phyloP scores from a whole-genome alignment of 2,329 filamentous ascomycete genomes.

The Colletotrichum eleusines region DNA sequence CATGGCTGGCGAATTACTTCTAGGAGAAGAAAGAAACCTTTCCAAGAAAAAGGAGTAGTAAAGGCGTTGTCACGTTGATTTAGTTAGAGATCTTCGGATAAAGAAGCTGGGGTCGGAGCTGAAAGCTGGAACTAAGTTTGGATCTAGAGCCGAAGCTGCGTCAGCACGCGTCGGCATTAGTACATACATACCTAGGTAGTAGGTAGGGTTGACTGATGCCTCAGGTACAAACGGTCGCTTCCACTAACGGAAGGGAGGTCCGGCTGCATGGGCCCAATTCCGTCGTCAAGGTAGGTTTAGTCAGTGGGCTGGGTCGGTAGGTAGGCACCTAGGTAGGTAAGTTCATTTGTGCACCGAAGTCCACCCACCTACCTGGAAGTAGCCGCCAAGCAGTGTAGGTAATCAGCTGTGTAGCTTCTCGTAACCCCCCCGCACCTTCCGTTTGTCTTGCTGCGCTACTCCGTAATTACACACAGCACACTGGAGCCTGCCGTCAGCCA shows the following conservation, averaged over 20 bases:
- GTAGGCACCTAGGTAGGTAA: too few relatives aligned
- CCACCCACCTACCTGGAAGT: too few relatives aligned
- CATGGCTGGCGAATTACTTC: conserved; percentile 63
- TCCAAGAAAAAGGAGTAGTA: neutral
- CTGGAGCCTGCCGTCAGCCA: neutral
- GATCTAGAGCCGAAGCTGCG: conserved; percentile 2
- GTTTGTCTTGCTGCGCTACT: neutral
- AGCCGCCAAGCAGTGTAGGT: neutral
- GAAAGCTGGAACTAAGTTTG: neutral
- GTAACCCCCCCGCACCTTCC: neutral
- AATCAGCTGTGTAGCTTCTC: neutral
- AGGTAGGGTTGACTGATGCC: neutral
- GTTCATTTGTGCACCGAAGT: too few relatives aligned
- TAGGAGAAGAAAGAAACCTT: conserved; percentile 33
- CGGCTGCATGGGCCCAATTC: neutral
- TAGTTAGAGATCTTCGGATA: neutral
- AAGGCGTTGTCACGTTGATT: conserved; percentile 25
- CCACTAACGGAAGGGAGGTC: neutral
- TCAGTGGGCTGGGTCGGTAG: neutral
- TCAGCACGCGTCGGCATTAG: conserved; percentile 16
- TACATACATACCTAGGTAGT: neutral
- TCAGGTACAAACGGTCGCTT: conserved; percentile 11
- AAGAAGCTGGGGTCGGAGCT: conserved; percentile 2
- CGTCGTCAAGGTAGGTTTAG: neutral
- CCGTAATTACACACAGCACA: too few relatives aligned